Conservation (phyloP, 768 basidiomycete genomes). For the Cystobasidium onofrii region DNA sequence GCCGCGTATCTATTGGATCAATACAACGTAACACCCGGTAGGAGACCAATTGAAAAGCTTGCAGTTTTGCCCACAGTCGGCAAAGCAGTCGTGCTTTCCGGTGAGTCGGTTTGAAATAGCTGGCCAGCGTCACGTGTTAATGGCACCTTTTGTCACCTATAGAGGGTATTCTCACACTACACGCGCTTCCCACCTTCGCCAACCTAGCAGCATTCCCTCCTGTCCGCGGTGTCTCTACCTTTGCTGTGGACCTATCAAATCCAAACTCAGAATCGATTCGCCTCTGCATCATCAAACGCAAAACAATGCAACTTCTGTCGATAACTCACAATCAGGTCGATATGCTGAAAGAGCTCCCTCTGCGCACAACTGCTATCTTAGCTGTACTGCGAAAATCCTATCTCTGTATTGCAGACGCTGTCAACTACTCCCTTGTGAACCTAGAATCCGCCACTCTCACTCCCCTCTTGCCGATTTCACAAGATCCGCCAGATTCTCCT, state of each 20-base stretch:
- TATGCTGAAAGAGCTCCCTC: constrained; percentile 16
- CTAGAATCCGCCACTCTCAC: constrained; percentile 62
- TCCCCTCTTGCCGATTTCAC: constrained; percentile 69
- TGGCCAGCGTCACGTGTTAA: not conserved
- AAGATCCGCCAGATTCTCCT: constrained; percentile 48
- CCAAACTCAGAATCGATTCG: constrained; percentile 55
- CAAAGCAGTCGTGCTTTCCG: constrained; percentile 18
- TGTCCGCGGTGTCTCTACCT: constrained; percentile 66
- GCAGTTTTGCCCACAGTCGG: constrained; percentile 21
- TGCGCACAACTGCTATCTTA: constrained; percentile 47
- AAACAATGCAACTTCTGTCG: constrained; percentile 51
- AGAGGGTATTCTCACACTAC: constrained; percentile 60
- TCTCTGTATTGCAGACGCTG: constrained; percentile 66
- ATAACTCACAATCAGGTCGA: constrained; percentile 2
- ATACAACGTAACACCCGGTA: constrained; percentile 12
- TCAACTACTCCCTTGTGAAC: constrained; percentile 69
- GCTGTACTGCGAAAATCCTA: constrained; percentile 58
- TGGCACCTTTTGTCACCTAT: not conserved
- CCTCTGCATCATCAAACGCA: constrained; percentile 65
- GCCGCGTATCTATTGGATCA: constrained; percentile 25
- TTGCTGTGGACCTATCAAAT: constrained; percentile 61
- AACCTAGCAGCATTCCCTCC: constrained; percentile 64
- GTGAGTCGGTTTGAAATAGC: not conserved
- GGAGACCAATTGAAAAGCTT: constrained; percentile 24
- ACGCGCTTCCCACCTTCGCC: constrained; percentile 71